Percentiles rank a stretch among this genome's conserved stretches.
Evolutionary conservation across 805 yeast genomes (phyloP).

Genomic region (Cyberlindnera misumaiensis): DNA sequence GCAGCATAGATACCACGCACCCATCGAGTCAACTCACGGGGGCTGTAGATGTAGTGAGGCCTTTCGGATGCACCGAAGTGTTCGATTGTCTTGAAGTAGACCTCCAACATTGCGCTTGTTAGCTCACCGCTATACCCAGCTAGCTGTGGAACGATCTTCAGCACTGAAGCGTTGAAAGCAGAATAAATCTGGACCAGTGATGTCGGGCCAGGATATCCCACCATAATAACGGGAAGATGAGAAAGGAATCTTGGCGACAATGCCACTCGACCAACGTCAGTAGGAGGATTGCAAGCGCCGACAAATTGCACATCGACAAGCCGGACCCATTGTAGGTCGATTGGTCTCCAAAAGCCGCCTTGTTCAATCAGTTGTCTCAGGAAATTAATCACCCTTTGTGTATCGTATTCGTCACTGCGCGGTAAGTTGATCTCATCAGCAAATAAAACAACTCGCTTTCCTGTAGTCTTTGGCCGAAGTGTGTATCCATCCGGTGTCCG

Average conservation of each 20-base stretch:
- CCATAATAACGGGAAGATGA: conserved; percentile 58
- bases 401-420: conserved; percentile 58
- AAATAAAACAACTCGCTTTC: conserved; percentile 73
- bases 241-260: conserved; percentile 59
- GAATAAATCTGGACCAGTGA: conserved; percentile 66
- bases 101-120: conserved; percentile 59
- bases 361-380: conserved; percentile 69
- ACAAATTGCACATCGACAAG: conserved; percentile 67
- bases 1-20: conserved; percentile 63
- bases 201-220: conserved; percentile 65
- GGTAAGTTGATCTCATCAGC: conserved; percentile 93
- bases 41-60: conserved; percentile 72
- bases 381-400: conserved; percentile 65
- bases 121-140: conserved; percentile 45
- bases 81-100: conserved; percentile 42
- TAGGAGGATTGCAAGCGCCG: conserved; percentile 94
- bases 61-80: conserved; percentile 33
- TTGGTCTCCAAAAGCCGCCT: conserved; percentile 69
- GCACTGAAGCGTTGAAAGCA: conserved; percentile 46
- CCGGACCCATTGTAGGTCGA: conserved; percentile 58
- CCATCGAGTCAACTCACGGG: conserved; percentile 90
- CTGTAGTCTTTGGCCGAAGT: conserved; percentile 52
- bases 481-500: conserved; percentile 43
- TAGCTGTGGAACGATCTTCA: conserved; percentile 55
- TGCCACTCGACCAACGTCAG: conserved; percentile 64